Percentiles rank a stretch among this genome's conserved stretches.
phyloP scores from a whole-genome alignment of 164 flowering plant species.

The Stephania japonica region DNA sequence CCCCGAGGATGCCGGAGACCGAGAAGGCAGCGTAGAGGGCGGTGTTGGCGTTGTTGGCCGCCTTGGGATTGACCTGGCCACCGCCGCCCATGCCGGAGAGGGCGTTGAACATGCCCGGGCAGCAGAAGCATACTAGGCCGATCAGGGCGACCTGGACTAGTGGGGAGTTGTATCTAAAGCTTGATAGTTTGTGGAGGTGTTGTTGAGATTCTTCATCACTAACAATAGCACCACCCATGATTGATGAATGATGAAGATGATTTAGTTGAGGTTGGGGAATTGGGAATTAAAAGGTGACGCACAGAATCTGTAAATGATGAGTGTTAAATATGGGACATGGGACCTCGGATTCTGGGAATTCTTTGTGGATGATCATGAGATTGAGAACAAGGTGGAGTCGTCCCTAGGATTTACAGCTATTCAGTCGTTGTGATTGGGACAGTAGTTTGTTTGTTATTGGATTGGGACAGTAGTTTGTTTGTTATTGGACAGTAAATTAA shows the following conservation, averaged over 20 bases:
- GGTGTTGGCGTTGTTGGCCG: slow-evolving; percentile 87
- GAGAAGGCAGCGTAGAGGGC: slow-evolving; percentile 90
- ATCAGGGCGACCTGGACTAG: slow-evolving; percentile 61
- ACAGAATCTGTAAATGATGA: too few species aligned
- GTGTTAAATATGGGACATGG: too few species aligned
- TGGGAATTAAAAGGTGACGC: too few species aligned
- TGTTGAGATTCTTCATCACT: slow-evolving; percentile 24
- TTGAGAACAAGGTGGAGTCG: not conserved
- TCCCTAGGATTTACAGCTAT: not conserved
- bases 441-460: too few species aligned
- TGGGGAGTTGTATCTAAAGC: slow-evolving; percentile 77
- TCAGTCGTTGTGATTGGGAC: too few species aligned
- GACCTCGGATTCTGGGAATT: too few species aligned
- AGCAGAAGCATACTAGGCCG: slow-evolving; percentile 91
- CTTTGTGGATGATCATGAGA: not conserved
- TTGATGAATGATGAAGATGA: not conserved
- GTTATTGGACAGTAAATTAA: too few species aligned
- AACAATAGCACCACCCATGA: slow-evolving; percentile 14
- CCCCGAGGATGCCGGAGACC: slow-evolving; percentile 77
- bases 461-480: too few species aligned
- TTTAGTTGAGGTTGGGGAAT: too few species aligned
- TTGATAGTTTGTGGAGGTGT: slow-evolving; percentile 8
- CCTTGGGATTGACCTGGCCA: slow-evolving; percentile 82
- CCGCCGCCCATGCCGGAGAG: slow-evolving; percentile 95
- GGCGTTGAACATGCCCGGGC: slow-evolving; percentile 98